Conservation (phyloP, 306 rosid genomes). For the Alnus rubra region DNA sequence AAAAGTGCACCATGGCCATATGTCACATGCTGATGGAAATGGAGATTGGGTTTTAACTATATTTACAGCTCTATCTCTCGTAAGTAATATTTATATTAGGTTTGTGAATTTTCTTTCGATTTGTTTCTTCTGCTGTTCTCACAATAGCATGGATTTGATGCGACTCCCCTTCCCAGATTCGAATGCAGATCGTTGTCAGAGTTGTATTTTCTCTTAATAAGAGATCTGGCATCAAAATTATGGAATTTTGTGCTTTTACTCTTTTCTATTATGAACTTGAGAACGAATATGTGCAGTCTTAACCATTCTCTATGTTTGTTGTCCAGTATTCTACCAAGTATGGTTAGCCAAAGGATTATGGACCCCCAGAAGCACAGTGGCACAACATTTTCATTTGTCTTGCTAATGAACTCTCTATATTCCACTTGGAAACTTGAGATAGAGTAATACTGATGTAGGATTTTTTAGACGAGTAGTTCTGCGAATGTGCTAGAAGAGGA, state of each 20-base stretch:
- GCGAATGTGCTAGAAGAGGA: not conserved
- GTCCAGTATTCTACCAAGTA: not conserved
- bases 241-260: not conserved
- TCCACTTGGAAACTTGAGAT: too few relatives aligned
- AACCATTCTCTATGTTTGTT: not conserved
- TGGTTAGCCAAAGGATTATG: constrained; percentile 1
- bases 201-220: not conserved
- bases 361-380: not conserved
- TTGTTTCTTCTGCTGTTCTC: not conserved
- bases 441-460: too few relatives aligned
- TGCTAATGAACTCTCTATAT: not conserved
- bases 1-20: constrained; percentile 89
- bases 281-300: not conserved
- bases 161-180: not conserved
- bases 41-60: constrained; percentile 97
- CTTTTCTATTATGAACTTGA: not conserved
- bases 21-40: constrained; percentile 91
- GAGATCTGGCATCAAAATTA: not conserved
- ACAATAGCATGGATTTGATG: not conserved
- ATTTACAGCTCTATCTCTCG: constrained; percentile 83
- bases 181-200: constrained; percentile 1
- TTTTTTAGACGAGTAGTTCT: too few relatives aligned
- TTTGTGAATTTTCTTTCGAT: not conserved
- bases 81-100: constrained; percentile 43
- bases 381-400: not conserved